These are phyloP conservation scores for Fusarium irregulare DNA, from an alignment of 2,329 filamentous ascomycete genomes.

Conservation along the genomic window DNA sequence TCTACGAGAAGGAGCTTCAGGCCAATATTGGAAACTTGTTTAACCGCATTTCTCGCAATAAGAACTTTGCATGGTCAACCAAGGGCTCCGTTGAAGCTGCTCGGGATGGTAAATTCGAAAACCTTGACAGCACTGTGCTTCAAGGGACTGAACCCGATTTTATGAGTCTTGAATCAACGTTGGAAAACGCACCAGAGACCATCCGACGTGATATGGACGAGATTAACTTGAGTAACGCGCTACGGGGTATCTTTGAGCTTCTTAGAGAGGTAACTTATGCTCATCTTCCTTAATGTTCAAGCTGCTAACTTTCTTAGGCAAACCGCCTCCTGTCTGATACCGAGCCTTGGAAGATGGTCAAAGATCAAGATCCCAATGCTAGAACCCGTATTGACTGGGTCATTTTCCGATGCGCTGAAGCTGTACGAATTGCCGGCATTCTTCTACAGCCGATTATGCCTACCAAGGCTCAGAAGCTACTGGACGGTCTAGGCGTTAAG, in stretches of 20 bases:
- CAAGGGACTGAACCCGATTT: slow-evolving; percentile 18
- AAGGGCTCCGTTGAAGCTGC: slow-evolving; percentile 62
- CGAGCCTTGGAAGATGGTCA: slow-evolving; percentile 74
- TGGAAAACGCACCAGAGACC: slow-evolving; percentile 41
- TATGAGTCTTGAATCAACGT: slow-evolving; percentile 45
- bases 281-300: background rate
- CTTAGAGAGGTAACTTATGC: slow-evolving; percentile 64
- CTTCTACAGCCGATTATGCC: slow-evolving; percentile 94
- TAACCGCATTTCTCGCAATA: slow-evolving; percentile 74
- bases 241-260: slow-evolving; percentile 72
- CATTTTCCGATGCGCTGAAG: slow-evolving; percentile 79
- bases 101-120: slow-evolving; percentile 43
- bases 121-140: background rate
- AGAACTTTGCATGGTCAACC: slow-evolving; percentile 72
- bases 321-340: slow-evolving; percentile 66
- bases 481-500: slow-evolving; percentile 82
- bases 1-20: slow-evolving; percentile 84
- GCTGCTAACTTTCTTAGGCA: slow-evolving; percentile 47
- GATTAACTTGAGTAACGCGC: slow-evolving; percentile 72
- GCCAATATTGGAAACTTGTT: slow-evolving; percentile 83
- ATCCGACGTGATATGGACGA: slow-evolving; percentile 69
- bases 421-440: slow-evolving; percentile 82
- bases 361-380: slow-evolving; percentile 49
- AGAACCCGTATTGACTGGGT: slow-evolving; percentile 63
- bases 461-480: slow-evolving; percentile 74